Conservation (phyloP, 2,329 filamentous ascomycete genomes). For the Fusarium concolor region DNA sequence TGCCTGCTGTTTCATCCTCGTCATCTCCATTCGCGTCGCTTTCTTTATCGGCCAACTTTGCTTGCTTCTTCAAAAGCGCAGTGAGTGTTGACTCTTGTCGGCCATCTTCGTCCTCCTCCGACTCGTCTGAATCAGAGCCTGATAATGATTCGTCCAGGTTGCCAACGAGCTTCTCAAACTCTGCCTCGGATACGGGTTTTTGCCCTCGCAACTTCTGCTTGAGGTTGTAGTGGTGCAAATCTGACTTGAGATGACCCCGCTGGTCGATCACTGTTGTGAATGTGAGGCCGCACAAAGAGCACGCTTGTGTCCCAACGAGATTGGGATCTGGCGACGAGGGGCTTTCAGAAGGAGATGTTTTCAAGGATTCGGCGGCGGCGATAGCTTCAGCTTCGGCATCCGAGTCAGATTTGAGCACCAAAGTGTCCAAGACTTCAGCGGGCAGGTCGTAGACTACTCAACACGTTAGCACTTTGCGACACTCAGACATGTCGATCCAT, state of each 20-base stretch:
- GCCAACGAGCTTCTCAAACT: slow-evolving; percentile 88
- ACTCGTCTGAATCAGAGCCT: slow-evolving; percentile 81
- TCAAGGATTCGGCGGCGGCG: slow-evolving; percentile 38
- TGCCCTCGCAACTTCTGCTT: slow-evolving; percentile 87
- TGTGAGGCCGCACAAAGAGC: slow-evolving; percentile 79
- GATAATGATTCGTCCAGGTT: slow-evolving; percentile 92
- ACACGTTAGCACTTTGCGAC: slow-evolving; percentile 29
- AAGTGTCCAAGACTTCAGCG: slow-evolving; percentile 74
- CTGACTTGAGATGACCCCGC: slow-evolving; percentile 85
- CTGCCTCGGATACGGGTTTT: slow-evolving; percentile 77
- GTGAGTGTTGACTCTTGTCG: slow-evolving; percentile 77
- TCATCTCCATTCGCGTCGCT: slow-evolving; percentile 61
- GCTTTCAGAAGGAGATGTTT: slow-evolving; percentile 40
- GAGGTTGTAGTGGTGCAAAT: slow-evolving; percentile 93
- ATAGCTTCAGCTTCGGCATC: slow-evolving; percentile 43
- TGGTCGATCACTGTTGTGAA: slow-evolving; percentile 84
- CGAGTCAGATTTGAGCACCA: slow-evolving; percentile 61
- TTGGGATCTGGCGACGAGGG: slow-evolving; percentile 50
- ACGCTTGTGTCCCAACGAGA: slow-evolving; percentile 76
- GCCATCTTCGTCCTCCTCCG: slow-evolving; percentile 70
- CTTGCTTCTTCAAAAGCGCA: slow-evolving; percentile 84
- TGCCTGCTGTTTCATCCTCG: slow-evolving; percentile 56
- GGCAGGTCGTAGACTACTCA: slow-evolving; percentile 83
- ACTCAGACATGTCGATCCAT: slow-evolving; percentile 5
- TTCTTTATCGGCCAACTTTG: slow-evolving; percentile 71